Evolutionary conservation across 306 rosid species (phyloP).

Genomic region (Quercus ilex): DNA sequence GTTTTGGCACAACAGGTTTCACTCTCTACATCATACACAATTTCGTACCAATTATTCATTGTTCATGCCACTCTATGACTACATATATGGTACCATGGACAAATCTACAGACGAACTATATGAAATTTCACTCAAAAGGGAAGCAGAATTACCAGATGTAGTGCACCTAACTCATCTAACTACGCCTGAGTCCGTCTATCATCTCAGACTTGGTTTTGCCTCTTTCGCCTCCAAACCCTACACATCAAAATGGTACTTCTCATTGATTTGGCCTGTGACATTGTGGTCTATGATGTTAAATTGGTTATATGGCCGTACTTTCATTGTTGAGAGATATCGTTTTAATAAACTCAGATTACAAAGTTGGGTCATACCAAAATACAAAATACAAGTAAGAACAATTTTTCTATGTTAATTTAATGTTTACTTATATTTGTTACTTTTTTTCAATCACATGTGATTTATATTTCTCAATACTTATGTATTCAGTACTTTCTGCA

Average conservation of each 20-base stretch:
- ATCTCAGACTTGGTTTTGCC: slow-evolving; percentile 33
- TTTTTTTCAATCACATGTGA: neutral
- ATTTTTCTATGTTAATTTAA: neutral
- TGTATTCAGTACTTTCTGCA: neutral
- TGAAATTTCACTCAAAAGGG: slow-evolving; percentile 16
- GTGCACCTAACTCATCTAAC: slow-evolving; percentile 38
- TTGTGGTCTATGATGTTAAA: slow-evolving; percentile 22
- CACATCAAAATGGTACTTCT: slow-evolving; percentile 25
- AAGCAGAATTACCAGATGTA: slow-evolving; percentile 29
- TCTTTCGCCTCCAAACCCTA: slow-evolving; percentile 32
- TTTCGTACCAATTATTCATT: slow-evolving; percentile 41
- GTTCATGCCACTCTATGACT: slow-evolving; percentile 42
- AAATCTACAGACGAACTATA: slow-evolving; percentile 16
- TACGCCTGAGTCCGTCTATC: slow-evolving; percentile 35
- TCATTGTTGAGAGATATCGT: slow-evolving; percentile 27
- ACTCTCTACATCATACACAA: slow-evolving; percentile 50
- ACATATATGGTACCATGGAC: slow-evolving; percentile 31
- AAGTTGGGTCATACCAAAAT: slow-evolving; percentile 44
- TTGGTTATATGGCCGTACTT: slow-evolving; percentile 25
- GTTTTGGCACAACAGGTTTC: slow-evolving; percentile 16
- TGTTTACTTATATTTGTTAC: neutral
- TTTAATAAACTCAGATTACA: slow-evolving; percentile 28
- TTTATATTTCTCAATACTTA: neutral
- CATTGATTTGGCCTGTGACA: slow-evolving; percentile 42
- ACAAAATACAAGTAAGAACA: slow-evolving; percentile 11